Percentiles rank a stretch among this genome's conserved stretches.
Evolutionary conservation across 495 filamentous ascomycete genomes (phyloP).

Genomic region (Elasticomyces elasticus): DNA sequence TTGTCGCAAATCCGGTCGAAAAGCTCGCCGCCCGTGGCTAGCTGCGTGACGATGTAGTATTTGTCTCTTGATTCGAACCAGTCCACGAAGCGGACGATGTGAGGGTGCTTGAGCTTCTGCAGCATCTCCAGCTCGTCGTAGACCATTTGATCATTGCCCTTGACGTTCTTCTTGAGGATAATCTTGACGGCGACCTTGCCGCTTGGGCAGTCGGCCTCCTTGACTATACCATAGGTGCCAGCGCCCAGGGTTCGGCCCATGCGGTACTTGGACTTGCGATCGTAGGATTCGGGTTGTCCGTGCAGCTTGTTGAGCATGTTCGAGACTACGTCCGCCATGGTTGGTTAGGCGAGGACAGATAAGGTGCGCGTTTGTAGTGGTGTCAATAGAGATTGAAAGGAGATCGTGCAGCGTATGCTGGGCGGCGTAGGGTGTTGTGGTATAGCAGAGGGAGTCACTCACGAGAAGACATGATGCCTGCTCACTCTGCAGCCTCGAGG

Average conservation of each 20-base stretch:
- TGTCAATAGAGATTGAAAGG: no score
- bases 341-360: slow-evolving; percentile 3
- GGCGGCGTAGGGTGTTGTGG: no score
- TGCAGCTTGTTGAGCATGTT: slow-evolving; percentile 96
- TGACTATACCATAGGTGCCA: slow-evolving; percentile 96
- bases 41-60: slow-evolving; percentile 98
- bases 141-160: slow-evolving; percentile 96
- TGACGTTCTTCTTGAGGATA: slow-evolving; percentile 98
- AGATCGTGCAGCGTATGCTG: no score
- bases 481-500: slow-evolving; percentile 7
- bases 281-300: slow-evolving; percentile 95
- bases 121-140: slow-evolving; percentile 93
- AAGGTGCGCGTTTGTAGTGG: neutral
- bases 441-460: neutral
- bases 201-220: slow-evolving; percentile 73
- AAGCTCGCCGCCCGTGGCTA: slow-evolving; percentile 91
- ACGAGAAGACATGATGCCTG: slow-evolving; percentile 9
- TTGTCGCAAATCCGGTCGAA: slow-evolving; percentile 98
- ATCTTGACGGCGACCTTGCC: slow-evolving; percentile 97
- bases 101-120: slow-evolving; percentile 78
- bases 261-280: slow-evolving; percentile 88
- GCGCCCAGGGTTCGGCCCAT: slow-evolving; percentile 92
- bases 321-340: slow-evolving; percentile 47
- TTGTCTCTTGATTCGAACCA: slow-evolving; percentile 99
- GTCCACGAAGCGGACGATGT: slow-evolving; percentile 96